Evolutionary conservation across 192 early-diverging fungal genomes (phyloP).

Genomic region (Coemansia sp.): DNA sequence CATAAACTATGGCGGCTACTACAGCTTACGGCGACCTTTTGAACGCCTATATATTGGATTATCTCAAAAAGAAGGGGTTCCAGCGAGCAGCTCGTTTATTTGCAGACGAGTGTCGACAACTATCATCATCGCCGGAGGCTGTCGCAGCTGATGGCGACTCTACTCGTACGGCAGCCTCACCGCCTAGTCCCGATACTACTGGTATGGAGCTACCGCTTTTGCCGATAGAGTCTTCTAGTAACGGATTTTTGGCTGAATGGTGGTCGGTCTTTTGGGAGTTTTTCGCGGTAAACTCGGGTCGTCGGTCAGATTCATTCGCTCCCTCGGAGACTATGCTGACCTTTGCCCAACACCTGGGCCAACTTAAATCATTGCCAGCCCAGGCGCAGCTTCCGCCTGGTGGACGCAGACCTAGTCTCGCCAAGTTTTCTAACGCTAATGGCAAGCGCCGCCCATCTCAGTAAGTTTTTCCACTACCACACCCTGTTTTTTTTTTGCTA

Average conservation of each 20-base stretch:
- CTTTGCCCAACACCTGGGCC: constrained; percentile 34
- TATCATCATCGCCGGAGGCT: not conserved
- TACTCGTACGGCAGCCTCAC: not conserved
- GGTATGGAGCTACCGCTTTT: not conserved
- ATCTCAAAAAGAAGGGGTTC: constrained; percentile 39
- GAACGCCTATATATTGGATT: constrained; percentile 54
- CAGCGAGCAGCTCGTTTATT: constrained; percentile 31
- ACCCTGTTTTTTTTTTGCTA: constrained; percentile 17
- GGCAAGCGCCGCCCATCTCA: constrained; percentile 35
- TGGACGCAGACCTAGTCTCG: constrained; percentile 11
- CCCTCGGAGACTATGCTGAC: constrained; percentile 25
- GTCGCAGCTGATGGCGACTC: constrained; percentile 11
- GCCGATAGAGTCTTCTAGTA: constrained; percentile 22
- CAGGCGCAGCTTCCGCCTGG: not conserved
- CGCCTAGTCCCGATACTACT: not conserved
- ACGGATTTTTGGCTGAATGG: constrained; percentile 41
- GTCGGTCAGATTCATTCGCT: not conserved
- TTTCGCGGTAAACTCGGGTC: constrained; percentile 30
- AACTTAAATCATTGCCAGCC: not conserved
- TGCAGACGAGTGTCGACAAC: constrained; percentile 38
- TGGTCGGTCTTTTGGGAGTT: constrained; percentile 47
- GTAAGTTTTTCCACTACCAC: constrained; percentile 23
- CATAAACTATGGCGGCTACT: not conserved
- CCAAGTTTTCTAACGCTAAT: constrained; percentile 22
- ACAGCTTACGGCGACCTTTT: constrained; percentile 14